Evolutionary conservation across 345 rosid species (phyloP).

Genomic region (Populus davidiana): DNA sequence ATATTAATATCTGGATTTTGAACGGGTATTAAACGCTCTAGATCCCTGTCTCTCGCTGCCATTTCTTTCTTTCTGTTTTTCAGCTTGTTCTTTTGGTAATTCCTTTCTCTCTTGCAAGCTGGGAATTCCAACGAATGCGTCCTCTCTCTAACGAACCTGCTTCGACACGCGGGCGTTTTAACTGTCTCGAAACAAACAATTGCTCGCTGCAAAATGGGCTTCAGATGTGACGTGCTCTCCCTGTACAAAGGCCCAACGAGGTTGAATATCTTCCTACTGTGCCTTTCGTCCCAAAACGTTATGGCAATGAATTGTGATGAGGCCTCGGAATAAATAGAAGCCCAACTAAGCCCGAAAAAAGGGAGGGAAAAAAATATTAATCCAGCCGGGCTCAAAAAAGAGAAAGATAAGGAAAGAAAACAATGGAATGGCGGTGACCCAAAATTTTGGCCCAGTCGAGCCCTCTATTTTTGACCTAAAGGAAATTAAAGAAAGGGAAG

Average conservation of each 20-base stretch:
- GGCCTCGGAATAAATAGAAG: no score
- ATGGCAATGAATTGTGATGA: no score
- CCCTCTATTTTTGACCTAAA: no score
- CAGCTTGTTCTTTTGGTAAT: background rate
- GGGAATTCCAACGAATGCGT: background rate
- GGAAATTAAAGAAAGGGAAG: no score
- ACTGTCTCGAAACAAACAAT: background rate
- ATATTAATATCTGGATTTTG: slow-evolving; percentile 1
- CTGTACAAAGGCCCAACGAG: background rate
- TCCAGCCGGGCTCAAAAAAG: no score
- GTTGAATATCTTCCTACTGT: no score
- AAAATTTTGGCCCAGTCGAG: no score
- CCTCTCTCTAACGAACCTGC: background rate
- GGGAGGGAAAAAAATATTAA: no score
- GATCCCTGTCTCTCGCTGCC: slow-evolving; percentile 46
- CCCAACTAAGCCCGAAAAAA: no score
- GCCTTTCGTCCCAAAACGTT: background rate
- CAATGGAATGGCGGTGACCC: no score
- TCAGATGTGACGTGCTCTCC: background rate
- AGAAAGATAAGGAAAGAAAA: no score
- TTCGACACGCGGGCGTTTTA: background rate
- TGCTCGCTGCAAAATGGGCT: background rate
- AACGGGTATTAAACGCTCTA: slow-evolving; percentile 48
- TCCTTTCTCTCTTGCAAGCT: slow-evolving; percentile 7
- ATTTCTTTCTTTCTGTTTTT: slow-evolving; percentile 11